Percentiles rank a stretch among this genome's conserved stretches.
phyloP scores from a whole-genome alignment of 2,329 filamentous ascomycete species.

The Neonectria magnoliae region DNA sequence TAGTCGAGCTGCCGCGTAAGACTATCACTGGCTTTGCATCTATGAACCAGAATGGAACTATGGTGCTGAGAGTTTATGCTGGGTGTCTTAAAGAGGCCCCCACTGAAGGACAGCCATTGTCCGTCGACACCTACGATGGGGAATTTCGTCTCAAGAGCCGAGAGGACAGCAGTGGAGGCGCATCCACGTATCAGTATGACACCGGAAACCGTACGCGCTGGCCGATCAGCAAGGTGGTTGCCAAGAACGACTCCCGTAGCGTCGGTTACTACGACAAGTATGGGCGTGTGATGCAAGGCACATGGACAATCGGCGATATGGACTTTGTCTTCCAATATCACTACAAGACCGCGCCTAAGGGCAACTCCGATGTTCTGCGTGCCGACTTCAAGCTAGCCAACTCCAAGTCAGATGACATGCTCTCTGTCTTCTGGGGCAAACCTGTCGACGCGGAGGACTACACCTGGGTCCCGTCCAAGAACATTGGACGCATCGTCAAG shows the following conservation, averaged over 20 bases:
- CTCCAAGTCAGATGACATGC: conserved; percentile 6
- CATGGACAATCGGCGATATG: conserved; percentile 5
- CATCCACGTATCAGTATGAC: conserved; percentile 25
- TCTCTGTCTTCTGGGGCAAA: conserved; percentile 35
- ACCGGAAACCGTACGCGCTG: conserved; percentile 5
- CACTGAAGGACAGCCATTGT: conserved; percentile 9
- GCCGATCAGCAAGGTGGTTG: conserved; percentile 19
- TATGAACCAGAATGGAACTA: conserved; percentile 14
- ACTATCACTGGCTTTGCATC: conserved; percentile 25
- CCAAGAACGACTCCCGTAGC: conserved; percentile 7
- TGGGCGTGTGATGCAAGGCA: conserved; percentile 27
- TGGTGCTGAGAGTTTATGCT: conserved; percentile 20
- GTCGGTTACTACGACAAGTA: conserved; percentile 31
- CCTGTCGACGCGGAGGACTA: conserved; percentile 27
- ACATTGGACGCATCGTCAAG: conserved; percentile 26
- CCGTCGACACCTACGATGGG: conserved; percentile 22
- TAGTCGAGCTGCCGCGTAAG: conserved; percentile 25
- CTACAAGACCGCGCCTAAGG: conserved; percentile 27
- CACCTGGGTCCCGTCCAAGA: conserved; percentile 30
- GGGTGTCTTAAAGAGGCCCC: conserved; percentile 22
- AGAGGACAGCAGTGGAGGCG: conserved; percentile 8
- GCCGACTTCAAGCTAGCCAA: conserved; percentile 25
- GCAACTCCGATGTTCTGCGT: conserved; percentile 25
- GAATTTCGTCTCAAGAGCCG: conserved; percentile 20
- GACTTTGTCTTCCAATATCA: conserved; percentile 32